Percentiles rank a stretch among this genome's conserved stretches.
Evolutionary conservation across 2,329 filamentous ascomycete genomes (phyloP).

Genomic region (Pseudocercospora fijiensis): DNA sequence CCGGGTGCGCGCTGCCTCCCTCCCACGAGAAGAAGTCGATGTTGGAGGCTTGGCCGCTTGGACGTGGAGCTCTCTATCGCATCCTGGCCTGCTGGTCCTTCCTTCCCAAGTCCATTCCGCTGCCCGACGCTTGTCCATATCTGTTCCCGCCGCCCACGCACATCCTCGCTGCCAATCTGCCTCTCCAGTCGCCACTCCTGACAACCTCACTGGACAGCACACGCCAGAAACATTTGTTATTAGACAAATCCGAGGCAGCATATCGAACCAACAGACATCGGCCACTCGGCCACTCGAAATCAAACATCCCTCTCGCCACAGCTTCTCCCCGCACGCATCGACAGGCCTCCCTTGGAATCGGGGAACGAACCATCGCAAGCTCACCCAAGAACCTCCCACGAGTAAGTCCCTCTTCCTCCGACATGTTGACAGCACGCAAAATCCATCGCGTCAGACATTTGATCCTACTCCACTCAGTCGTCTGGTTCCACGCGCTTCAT

Average conservation of each 20-base stretch:
- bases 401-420: conserved; percentile 4
- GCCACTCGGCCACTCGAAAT: conserved; percentile 3
- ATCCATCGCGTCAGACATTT: not conserved
- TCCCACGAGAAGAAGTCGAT: not conserved
- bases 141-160: not conserved
- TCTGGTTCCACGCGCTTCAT: not conserved
- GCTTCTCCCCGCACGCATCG: conserved; percentile 18
- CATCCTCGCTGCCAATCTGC: not conserved
- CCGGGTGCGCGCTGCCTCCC: conserved; percentile 6
- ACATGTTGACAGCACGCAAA: not conserved
- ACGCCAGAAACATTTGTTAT: conserved; percentile 29
- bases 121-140: conserved; percentile 3
- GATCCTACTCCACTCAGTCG: not conserved
- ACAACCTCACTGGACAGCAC: not conserved
- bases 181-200: not conserved
- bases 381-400: not conserved
- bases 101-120: conserved; percentile 12
- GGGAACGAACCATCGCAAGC: conserved; percentile 9
- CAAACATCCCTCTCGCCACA: conserved; percentile 15
- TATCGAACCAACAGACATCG: conserved; percentile 7
- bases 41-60: too few relatives aligned
- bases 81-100: not conserved
- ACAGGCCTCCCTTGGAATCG: conserved; percentile 12
- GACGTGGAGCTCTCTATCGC: too few relatives aligned
- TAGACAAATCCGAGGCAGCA: conserved; percentile 30